Evolutionary conservation across 306 rosid genomes (phyloP).

Genomic region (Vigna hirtella): DNA sequence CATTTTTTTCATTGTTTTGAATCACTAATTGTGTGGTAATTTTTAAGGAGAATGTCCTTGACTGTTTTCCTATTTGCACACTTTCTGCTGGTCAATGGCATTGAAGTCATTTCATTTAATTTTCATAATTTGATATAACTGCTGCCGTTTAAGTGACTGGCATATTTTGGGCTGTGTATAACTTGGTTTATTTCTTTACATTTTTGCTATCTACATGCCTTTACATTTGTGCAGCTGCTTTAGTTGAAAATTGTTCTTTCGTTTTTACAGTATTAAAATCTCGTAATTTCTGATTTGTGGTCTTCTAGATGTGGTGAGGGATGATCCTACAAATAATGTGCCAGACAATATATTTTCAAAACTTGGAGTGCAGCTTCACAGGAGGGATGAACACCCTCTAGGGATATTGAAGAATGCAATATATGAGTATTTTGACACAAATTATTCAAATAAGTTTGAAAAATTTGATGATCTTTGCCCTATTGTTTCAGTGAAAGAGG

Average conservation of each 20-base stretch:
- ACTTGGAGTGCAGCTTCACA: conserved; percentile 94
- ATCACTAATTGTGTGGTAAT: conserved; percentile 1
- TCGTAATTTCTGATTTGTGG: conserved; percentile 28
- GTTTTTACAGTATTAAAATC: conserved; percentile 7
- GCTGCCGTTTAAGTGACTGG: background rate
- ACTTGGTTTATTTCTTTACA: conserved; percentile 20
- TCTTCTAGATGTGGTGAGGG: conserved; percentile 82
- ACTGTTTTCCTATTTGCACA: background rate
- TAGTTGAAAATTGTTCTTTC: conserved; percentile 3
- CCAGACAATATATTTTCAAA: conserved; percentile 84
- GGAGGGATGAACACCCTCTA: conserved; percentile 87
- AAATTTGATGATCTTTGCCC: conserved; percentile 89
- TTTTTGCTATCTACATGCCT: conserved; percentile 20
- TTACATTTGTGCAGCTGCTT: conserved; percentile 1
- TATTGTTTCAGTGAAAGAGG: conserved; percentile 84
- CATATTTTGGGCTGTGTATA: conserved; percentile 1
- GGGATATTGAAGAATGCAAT: conserved; percentile 93
- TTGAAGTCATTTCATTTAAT: conserved; percentile 28
- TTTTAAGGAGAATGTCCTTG: conserved; percentile 21
- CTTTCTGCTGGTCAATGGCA: conserved; percentile 16
- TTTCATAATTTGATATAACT: conserved; percentile 1
- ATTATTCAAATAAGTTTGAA: conserved; percentile 75
- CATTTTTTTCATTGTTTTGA: background rate
- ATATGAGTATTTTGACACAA: conserved; percentile 76
- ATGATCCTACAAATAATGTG: conserved; percentile 93